phyloP scores from a whole-genome alignment of 345 rosid species.

The Orychophragmus violaceus region DNA sequence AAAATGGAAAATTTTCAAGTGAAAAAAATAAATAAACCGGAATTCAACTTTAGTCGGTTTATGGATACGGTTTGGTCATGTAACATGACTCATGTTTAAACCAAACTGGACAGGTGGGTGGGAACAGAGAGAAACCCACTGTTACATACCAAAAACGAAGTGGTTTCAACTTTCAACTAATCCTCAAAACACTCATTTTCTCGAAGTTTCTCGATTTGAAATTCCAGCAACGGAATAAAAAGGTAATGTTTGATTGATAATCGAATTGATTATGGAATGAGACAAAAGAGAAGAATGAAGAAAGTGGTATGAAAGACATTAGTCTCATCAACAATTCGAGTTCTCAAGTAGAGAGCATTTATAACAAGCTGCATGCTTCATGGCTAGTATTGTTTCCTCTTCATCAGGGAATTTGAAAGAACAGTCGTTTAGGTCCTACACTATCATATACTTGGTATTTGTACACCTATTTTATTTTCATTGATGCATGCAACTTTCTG shows the following conservation, averaged over 20 bases:
- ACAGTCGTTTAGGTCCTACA: constrained; percentile 23
- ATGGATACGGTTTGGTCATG: neutral
- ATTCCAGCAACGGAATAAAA: neutral
- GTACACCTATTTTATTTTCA: constrained; percentile 9
- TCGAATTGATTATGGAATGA: constrained; percentile 14
- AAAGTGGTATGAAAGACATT: neutral
- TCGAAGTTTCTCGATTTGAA: neutral
- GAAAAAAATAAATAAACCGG: too few species aligned
- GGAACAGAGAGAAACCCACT: neutral
- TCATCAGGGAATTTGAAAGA: constrained; percentile 15
- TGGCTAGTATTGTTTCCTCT: constrained; percentile 31
- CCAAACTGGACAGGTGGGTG: neutral
- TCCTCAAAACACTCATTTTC: neutral
- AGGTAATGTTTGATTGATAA: constrained; percentile 1
- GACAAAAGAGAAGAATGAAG: constrained; percentile 15
- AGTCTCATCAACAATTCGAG: constrained; percentile 16
- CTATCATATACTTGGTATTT: constrained; percentile 29
- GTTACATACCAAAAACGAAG: neutral
- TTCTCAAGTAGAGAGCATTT: constrained; percentile 24
- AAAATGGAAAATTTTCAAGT: neutral
- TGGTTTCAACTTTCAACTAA: neutral
- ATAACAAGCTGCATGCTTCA: constrained; percentile 26
- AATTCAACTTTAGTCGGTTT: neutral
- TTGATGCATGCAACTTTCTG: neutral
- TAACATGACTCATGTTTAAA: too few species aligned